Evolutionary conservation across 2,329 filamentous ascomycete genomes (phyloP).

Genomic region (Botryotinia calthae): DNA sequence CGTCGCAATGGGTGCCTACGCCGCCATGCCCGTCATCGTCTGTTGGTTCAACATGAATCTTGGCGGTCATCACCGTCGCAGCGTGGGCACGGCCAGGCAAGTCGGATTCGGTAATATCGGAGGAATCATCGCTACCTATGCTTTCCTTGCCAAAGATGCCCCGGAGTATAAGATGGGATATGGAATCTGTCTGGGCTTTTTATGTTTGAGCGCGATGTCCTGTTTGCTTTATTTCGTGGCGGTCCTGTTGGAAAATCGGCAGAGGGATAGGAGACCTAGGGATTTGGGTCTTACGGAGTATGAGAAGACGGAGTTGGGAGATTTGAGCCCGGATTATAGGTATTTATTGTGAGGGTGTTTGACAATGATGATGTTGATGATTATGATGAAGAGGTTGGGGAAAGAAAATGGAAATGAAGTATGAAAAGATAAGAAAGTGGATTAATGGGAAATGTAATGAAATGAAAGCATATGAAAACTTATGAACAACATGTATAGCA

Average conservation of each 20-base stretch:
- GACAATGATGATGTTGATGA: not conserved
- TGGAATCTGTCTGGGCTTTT: slow-evolving; percentile 72
- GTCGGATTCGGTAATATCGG: slow-evolving; percentile 77
- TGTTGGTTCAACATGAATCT: slow-evolving; percentile 84
- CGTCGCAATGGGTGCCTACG: slow-evolving; percentile 75
- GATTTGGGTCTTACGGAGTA: slow-evolving; percentile 55
- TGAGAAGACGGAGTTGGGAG: slow-evolving; percentile 53
- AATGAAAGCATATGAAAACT: not conserved
- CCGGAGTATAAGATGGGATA: slow-evolving; percentile 72
- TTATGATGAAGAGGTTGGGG: not conserved
- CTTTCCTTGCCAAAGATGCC: slow-evolving; percentile 64
- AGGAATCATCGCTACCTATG: slow-evolving; percentile 73
- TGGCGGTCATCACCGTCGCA: slow-evolving; percentile 67
- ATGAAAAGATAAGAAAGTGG: not conserved
- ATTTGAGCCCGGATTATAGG: slow-evolving; percentile 39
- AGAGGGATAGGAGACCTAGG: slow-evolving; percentile 48
- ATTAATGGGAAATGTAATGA: not conserved
- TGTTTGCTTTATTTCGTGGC: slow-evolving; percentile 59
- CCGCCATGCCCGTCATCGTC: slow-evolving; percentile 83
- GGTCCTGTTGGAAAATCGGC: slow-evolving; percentile 59
- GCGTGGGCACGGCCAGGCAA: slow-evolving; percentile 73
- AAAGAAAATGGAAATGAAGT: not conserved
- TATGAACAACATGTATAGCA: not conserved
- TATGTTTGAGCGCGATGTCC: slow-evolving; percentile 61
- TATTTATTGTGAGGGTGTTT: slow-evolving; percentile 30